Evolutionary conservation across 2,329 filamentous ascomycete genomes (phyloP), one percentile per base, ranked within the genome.

Genomic region (Orbilia blumenaviensis): DNA sequence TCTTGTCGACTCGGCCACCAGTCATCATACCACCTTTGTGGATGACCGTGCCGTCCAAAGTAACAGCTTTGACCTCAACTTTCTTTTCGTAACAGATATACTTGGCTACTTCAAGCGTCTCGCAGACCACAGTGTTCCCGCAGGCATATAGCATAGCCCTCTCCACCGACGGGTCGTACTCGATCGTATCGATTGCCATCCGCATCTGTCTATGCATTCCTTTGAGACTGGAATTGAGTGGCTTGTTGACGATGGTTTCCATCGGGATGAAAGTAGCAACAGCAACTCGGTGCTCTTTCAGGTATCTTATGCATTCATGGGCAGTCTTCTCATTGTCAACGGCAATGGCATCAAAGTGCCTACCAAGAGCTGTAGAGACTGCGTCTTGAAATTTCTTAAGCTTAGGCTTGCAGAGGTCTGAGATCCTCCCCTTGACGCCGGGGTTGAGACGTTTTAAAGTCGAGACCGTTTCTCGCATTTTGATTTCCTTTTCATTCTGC

Each of bases 11-110:
- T 77, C 93, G 91, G 79, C 95, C 95, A 86, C 95, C 95, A 56
- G 95, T 98, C 91, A 99, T 98, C 63, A 96, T 87, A 81, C 95
- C 95, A 50, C 92, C 93, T 82, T 98, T 98, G 85, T 97, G 93
- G 78, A 99, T 97, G 76, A 99, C 91, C 66, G 91, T 94, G n/a
- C 95, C 95, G 81, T 98, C 94, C 10, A 98, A 84, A 0, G 94
- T 96, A 10, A 99, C 94, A 3, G 94, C 94, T 83, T 98, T 98
- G 63, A 96, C 94, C 73, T 94, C 91, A 32, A 97, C 90, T 32
- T 88, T 90, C 78, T 89, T 91, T 69, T 92, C 89, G 81, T 96
- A 98, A 81, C 93, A 94, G 50, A 99, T 90, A 71, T 94, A 88
- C 82, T 96, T 96, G 27, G 95, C 95, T 64, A 95, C 90, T 2